Evolutionary conservation across 2,329 filamentous ascomycete species (phyloP).

Genomic region (Fonsecaea pugnacius): DNA sequence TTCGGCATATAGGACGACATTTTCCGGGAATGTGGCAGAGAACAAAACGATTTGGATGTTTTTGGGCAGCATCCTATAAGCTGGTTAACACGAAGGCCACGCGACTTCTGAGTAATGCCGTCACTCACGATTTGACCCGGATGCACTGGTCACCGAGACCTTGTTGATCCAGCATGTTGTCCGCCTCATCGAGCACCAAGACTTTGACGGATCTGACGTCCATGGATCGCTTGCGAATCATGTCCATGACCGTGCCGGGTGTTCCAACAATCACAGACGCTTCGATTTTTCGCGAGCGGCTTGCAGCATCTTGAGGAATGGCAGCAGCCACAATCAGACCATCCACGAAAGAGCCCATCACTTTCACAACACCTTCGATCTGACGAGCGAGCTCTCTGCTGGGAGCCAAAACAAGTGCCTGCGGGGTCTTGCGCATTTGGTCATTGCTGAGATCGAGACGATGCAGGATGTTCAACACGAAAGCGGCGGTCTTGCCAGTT

Average conservation of each 20-base stretch:
- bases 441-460: constrained; percentile 75
- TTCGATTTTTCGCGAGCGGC: constrained; percentile 69
- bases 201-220: constrained; percentile 74
- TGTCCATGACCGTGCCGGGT: constrained; percentile 87
- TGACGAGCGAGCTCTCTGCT: constrained; percentile 94
- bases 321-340: constrained; percentile 77
- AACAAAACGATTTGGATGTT: constrained; percentile 88
- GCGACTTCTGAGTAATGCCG: not conserved
- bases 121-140: constrained; percentile 76
- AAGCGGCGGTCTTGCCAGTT: constrained; percentile 96
- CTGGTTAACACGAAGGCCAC: constrained; percentile 37
- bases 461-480: constrained; percentile 87
- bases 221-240: constrained; percentile 77
- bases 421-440: constrained; percentile 63
- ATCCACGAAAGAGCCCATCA: constrained; percentile 82
- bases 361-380: constrained; percentile 81
- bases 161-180: constrained; percentile 98
- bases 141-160: constrained; percentile 94
- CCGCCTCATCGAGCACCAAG: constrained; percentile 92
- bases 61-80: constrained; percentile 69
- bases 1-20: constrained; percentile 81
- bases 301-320: constrained; percentile 74
- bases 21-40: constrained; percentile 88
- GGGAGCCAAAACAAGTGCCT: constrained; percentile 86
- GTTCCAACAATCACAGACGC: constrained; percentile 88